phyloP scores from a whole-genome alignment of 257 asterid genomes.

The Striga asiatica region DNA sequence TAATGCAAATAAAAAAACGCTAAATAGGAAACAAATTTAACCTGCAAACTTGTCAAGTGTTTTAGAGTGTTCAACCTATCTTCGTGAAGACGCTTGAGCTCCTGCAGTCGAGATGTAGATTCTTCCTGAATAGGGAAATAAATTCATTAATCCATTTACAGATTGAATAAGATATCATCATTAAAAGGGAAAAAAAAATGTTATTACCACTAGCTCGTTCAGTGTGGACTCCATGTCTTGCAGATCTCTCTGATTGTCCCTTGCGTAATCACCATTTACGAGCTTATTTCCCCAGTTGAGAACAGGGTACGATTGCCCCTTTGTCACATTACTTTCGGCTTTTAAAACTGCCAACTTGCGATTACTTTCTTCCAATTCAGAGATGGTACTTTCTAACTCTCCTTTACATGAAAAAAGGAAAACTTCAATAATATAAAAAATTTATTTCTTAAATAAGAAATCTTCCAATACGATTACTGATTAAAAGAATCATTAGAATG shows the following conservation, averaged over 20 bases:
- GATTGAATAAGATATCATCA: slow-evolving; percentile 9
- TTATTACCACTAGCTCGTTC: slow-evolving; percentile 65
- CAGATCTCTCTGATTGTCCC: slow-evolving; percentile 63
- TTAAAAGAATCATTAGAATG: not conserved
- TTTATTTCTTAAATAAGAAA: not conserved
- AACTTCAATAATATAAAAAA: slow-evolving; percentile 5
- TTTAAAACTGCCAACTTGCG: slow-evolving; percentile 54
- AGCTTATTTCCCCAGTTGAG: slow-evolving; percentile 49
- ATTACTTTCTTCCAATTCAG: slow-evolving; percentile 77
- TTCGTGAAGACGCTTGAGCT: slow-evolving; percentile 76
- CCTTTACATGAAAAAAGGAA: slow-evolving; percentile 37
- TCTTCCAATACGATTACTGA: not conserved
- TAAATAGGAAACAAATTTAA: slow-evolving; percentile 19
- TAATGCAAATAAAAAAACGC: slow-evolving; percentile 4
- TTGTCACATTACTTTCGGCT: slow-evolving; percentile 58
- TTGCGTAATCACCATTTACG: slow-evolving; percentile 37
- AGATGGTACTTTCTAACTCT: slow-evolving; percentile 53
- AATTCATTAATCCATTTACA: slow-evolving; percentile 4
- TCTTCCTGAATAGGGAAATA: slow-evolving; percentile 40
- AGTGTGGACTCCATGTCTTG: slow-evolving; percentile 69
- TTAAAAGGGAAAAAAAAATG: slow-evolving; percentile 12
- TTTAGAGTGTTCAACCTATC: slow-evolving; percentile 66
- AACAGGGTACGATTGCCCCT: slow-evolving; percentile 39
- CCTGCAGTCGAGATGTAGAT: slow-evolving; percentile 46
- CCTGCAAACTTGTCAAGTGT: slow-evolving; percentile 73